phyloP scores from a whole-genome alignment of 176 grass and related monocot species.

The Guadua angustifolia region DNA sequence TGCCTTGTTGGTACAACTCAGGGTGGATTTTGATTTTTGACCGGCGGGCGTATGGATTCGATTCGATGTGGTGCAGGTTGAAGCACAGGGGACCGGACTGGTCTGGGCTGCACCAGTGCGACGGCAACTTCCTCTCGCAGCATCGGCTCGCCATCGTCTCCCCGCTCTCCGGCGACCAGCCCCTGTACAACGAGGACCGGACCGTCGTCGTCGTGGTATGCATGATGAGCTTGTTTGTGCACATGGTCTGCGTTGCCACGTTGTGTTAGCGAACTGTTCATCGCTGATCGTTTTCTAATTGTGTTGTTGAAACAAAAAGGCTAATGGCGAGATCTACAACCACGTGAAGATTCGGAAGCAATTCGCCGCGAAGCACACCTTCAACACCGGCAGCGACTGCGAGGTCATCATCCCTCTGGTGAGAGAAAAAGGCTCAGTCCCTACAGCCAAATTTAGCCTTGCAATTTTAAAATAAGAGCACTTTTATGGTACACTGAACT shows the following conservation, averaged over 20 bases:
- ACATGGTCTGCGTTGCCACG: neutral
- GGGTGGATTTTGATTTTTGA: neutral
- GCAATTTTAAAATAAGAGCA: neutral
- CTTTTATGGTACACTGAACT: too few species aligned
- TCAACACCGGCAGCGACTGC: conserved; percentile 95
- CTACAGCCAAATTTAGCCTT: neutral
- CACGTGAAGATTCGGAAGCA: conserved; percentile 81
- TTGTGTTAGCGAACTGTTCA: neutral
- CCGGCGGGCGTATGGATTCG: neutral
- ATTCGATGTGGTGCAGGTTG: conserved; percentile 54
- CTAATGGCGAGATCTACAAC: conserved; percentile 98
- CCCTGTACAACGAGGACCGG: conserved; percentile 83
- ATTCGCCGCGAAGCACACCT: conserved; percentile 61
- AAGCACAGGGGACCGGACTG: conserved; percentile 92
- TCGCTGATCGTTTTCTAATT: neutral
- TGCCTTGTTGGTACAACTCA: neutral
- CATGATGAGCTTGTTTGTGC: neutral
- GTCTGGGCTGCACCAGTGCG: conserved; percentile 83
- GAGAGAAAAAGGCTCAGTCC: neutral
- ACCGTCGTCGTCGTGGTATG: conserved; percentile 87
- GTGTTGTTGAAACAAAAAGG: conserved; percentile 34
- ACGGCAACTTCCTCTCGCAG: conserved; percentile 81
- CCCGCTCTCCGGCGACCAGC: conserved; percentile 91
- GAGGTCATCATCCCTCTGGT: conserved; percentile 97
- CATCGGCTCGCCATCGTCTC: conserved; percentile 90